Evolutionary conservation across 2,329 filamentous ascomycete genomes (phyloP), one percentile per base, ranked within the genome.

Genomic region (Alternaria sp.): DNA sequence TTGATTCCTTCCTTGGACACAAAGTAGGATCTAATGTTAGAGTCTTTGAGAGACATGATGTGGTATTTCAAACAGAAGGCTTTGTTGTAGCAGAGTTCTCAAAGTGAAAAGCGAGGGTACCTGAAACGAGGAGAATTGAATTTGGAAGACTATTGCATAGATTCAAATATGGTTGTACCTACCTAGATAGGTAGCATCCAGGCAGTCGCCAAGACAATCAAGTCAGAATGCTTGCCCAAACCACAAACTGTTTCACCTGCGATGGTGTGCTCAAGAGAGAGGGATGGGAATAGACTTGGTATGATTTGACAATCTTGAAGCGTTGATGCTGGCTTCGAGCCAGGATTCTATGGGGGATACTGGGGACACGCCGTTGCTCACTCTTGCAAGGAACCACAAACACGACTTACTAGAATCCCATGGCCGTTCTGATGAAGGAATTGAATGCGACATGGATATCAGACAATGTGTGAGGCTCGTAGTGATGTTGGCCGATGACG

Each of bases 401-500:
- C 20, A 44, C 14, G 3, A 9, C 4, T 3, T 18, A 16, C 7
- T n/a, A 14, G 4, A 26, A 2, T 5, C 7, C 18, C 5, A 51
- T 14, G 14, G 14, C 3, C 1, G 5, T 36, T 12, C 4, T 16
- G 6, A 47, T 22, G 2, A 16, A 22, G 12, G 18, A 3, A 14
- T 16, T 14, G 18, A 22, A 16, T 47, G 7, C 1, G 18, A 34
- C 11, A 22, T 47, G 3, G 11, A 36, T 24, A 18, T 36, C 14
- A 5, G 5, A 7, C 14, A 26, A 3, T 38, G 20, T 24, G 16
- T 12, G n/a, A 8, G 5, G 12, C 28, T 54, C 36, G 44, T 20
- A 39, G 18, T 57, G 9, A 39, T 49, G 54, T 51, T 38, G 14
- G 24, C 22, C 51, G 54, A 62, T 64, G 59, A 59, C 46, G 57